Evolutionary conservation across 2,329 filamentous ascomycete genomes (phyloP).

Genomic region (Fusarium clavum): DNA sequence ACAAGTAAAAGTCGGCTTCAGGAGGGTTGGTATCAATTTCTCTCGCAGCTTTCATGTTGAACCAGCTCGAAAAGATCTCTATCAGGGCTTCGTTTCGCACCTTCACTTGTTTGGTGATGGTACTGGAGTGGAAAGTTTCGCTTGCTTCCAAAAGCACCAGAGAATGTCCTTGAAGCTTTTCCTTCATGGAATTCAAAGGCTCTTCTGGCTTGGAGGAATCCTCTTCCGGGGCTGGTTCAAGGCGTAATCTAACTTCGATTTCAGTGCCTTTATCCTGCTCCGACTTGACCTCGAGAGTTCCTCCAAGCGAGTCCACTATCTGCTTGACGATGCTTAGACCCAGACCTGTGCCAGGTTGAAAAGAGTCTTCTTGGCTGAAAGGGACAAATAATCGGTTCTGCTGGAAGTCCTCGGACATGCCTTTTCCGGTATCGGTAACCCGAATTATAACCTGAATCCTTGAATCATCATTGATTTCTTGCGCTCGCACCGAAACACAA

Average conservation of each 20-base stretch:
- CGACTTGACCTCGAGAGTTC: slow-evolving; percentile 67
- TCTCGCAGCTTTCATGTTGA: slow-evolving; percentile 48
- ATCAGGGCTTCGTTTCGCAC: slow-evolving; percentile 48
- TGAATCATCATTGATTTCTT: slow-evolving; percentile 36
- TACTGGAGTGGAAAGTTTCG: slow-evolving; percentile 2
- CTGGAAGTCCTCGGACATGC: slow-evolving; percentile 72
- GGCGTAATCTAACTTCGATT: slow-evolving; percentile 61
- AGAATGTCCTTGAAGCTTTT: slow-evolving; percentile 29
- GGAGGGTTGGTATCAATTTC: slow-evolving; percentile 7
- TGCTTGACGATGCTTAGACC: slow-evolving; percentile 72
- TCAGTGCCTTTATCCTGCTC: slow-evolving; percentile 66
- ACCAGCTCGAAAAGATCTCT: slow-evolving; percentile 50
- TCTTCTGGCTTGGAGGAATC: slow-evolving; percentile 21
- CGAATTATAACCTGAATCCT: slow-evolving; percentile 54
- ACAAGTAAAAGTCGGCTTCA: slow-evolving; percentile 44
- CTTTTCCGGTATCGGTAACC: slow-evolving; percentile 72
- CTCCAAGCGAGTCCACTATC: slow-evolving; percentile 70
- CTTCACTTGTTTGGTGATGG: slow-evolving; percentile 22
- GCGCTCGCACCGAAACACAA: slow-evolving; percentile 52
- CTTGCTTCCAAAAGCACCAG: slow-evolving; percentile 39
- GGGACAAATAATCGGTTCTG: slow-evolving; percentile 70
- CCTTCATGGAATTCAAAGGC: slow-evolving; percentile 7
- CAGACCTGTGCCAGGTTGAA: slow-evolving; percentile 70
- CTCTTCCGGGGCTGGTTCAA: slow-evolving; percentile 42
- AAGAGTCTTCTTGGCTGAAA: slow-evolving; percentile 71